These are phyloP conservation scores for Scytalidium lignicola DNA, from an alignment of 2,329 filamentous ascomycete genomes.

Conservation along the genomic window DNA sequence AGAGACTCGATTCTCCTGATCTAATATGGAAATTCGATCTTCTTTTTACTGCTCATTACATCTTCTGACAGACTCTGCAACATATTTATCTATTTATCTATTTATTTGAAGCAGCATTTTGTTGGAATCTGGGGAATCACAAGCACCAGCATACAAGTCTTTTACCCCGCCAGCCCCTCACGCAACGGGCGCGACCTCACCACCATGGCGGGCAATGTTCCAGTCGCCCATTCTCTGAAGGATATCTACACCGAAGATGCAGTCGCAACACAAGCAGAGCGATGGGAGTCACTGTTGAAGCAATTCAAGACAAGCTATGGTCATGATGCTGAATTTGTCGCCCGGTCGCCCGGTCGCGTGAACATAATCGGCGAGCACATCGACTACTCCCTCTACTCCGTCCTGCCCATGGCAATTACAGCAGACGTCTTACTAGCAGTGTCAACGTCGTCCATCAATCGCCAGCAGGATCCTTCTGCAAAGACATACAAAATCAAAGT, in stretches of 20 bases:
- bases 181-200: too few species aligned
- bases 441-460: conserved; percentile 40
- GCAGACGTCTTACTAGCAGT: conserved; percentile 89
- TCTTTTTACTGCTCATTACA: too few species aligned
- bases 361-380: conserved; percentile 99
- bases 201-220: conserved; percentile 58
- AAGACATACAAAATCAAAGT: conserved; percentile 66
- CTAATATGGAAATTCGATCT: too few species aligned
- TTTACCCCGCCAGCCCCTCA: too few species aligned
- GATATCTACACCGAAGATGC: conserved; percentile 81
- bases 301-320: conserved; percentile 69
- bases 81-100: too few species aligned
- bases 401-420: conserved; percentile 91
- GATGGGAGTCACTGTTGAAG: conserved; percentile 71
- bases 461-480: conserved; percentile 39
- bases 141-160: too few species aligned
- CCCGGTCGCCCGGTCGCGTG: conserved; percentile 87
- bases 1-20: too few species aligned
- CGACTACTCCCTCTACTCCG: conserved; percentile 95
- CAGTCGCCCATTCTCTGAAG: conserved; percentile 66
- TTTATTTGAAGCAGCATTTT: too few species aligned
- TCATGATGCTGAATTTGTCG: conserved; percentile 69
- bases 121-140: too few species aligned
- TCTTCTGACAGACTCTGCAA: too few species aligned
- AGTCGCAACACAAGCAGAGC: conserved; percentile 57